Base-by-base conservation (phyloP, 768 basidiomycete species). In the Pleurotus eryngii region DNA sequence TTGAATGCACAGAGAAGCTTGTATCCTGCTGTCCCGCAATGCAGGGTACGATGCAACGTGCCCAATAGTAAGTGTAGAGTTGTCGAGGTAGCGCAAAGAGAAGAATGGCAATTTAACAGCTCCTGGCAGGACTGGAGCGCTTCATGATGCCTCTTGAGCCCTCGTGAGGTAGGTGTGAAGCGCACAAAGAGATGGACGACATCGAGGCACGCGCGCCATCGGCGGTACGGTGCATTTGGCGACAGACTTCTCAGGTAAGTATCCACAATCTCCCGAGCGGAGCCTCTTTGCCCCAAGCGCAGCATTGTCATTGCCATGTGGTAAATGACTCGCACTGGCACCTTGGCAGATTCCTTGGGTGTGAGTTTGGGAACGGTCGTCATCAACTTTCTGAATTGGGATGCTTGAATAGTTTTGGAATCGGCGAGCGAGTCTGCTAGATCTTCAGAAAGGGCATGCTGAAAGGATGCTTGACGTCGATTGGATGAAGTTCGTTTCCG, bases 21-120 rank as follows among this genome's bases (percentile, higher is more conserved):
- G 62, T 72, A 69, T 12, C 85, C 87, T 17, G 81, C 67, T 12
- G 79, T 81, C 22, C 83, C 88, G 61, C 85, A 78, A n/a, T 70
- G 74, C 57, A 74, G 77, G 35, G 76, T 77, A 48, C 68, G 63
- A 43, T 70, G 71, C 51, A 92, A 72, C 46, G 80, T 73, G 26
- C 77, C 71, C 26, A 92, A 76, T 42, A 90, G 70, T 45, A 86
- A 70, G 63, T 77, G 81, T 17, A 90, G 65, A 4, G 88, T 89
- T 17, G 74, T 76, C 20, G 86, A 71, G 42, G 78, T 83, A 15
- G 90, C 89, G 24, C 65, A 73, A 20, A 91, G 65, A 45, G 69
- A 68, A 14, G 76, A 74, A 64, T 86, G 80, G 47, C 76, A 60
- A 27, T 63, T 66, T 46, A 86, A 63, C 18, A 87, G 68, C 18